A percentile compares a stretch with the other conserved stretches of the same genome.
phyloP scores from a whole-genome alignment of 1,284 basidiomycete species.

The Phellopilus nigrolimitatus region DNA sequence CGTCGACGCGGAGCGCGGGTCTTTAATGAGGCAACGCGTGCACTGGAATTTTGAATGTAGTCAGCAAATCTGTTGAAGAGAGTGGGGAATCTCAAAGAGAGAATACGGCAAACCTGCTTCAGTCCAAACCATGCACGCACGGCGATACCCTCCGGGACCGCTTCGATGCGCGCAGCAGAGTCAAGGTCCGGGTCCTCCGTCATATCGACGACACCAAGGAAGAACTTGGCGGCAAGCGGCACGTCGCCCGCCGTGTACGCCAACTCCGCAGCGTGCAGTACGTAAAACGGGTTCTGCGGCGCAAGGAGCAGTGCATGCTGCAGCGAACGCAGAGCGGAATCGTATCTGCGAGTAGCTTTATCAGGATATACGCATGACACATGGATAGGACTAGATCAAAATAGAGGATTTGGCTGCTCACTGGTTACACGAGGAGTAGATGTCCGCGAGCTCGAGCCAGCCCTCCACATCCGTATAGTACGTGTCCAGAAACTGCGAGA shows the following conservation, averaged over 20 bases:
- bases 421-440: conserved; percentile 79
- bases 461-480: conserved; percentile 91
- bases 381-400: too few species aligned
- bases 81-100: neutral
- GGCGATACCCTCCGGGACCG: conserved; percentile 51
- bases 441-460: conserved; percentile 91
- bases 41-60: conserved; percentile 38
- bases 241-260: conserved; percentile 77
- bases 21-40: conserved; percentile 46
- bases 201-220: conserved; percentile 82
- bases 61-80: neutral
- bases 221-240: conserved; percentile 78
- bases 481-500: conserved; percentile 82
- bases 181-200: conserved; percentile 52
- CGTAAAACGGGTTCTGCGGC: conserved; percentile 82
- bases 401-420: conserved; percentile 34
- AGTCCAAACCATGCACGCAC: conserved; percentile 83
- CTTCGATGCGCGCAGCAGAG: conserved; percentile 33
- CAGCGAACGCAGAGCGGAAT: conserved; percentile 64
- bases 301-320: conserved; percentile 79
- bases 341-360: conserved; percentile 42
- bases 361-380: neutral
- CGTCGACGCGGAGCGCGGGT: conserved; percentile 30
- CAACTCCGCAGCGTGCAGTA: conserved; percentile 82
- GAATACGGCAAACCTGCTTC: conserved; percentile 59